Conservation (phyloP, 352 stramenopile genomes). For the Pythium volutum region DNA sequence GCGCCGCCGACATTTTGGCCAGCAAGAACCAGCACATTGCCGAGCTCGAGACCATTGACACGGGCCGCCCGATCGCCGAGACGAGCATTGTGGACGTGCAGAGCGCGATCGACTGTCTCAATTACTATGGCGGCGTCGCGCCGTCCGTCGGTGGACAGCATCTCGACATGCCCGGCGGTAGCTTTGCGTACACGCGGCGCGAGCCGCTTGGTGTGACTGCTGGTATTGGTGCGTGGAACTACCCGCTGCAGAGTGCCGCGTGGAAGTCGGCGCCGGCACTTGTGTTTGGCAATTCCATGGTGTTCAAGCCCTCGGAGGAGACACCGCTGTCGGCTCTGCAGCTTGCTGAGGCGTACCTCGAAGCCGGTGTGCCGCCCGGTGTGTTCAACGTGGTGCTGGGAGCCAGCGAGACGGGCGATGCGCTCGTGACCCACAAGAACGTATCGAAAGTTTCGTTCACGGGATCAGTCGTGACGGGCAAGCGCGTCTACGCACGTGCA, state of each 20-base stretch:
- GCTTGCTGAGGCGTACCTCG: constrained; percentile 75
- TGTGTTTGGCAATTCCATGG: constrained; percentile 91
- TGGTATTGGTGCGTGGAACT: constrained; percentile 99
- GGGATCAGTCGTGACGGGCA: constrained; percentile 80
- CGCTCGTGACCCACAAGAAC: constrained; percentile 61
- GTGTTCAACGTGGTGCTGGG: constrained; percentile 88
- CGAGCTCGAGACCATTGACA: too few species aligned
- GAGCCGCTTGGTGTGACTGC: constrained; percentile 94
- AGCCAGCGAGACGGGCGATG: constrained; percentile 42
- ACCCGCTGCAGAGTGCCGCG: constrained; percentile 98
- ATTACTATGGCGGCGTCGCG: too few species aligned
- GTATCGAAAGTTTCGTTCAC: constrained; percentile 92
- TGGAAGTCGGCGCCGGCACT: constrained; percentile 94
- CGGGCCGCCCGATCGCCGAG: too few species aligned
- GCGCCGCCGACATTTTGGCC: too few species aligned
- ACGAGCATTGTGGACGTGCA: too few species aligned
- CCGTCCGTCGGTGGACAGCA: too few species aligned
- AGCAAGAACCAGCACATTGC: too few species aligned
- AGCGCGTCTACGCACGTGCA: constrained; percentile 77
- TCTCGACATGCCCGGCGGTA: too few species aligned
- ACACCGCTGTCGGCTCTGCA: constrained; percentile 95
- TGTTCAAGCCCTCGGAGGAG: constrained; percentile 96
- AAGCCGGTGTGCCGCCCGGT: constrained; percentile 81
- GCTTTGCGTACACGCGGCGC: too few species aligned
- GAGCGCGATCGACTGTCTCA: too few species aligned